A percentile compares a stretch with the other conserved stretches of the same genome.
These are phyloP conservation scores for Coniophora puteana DNA, from an alignment of 1,284 basidiomycete genomes.

Conservation along the genomic window DNA sequence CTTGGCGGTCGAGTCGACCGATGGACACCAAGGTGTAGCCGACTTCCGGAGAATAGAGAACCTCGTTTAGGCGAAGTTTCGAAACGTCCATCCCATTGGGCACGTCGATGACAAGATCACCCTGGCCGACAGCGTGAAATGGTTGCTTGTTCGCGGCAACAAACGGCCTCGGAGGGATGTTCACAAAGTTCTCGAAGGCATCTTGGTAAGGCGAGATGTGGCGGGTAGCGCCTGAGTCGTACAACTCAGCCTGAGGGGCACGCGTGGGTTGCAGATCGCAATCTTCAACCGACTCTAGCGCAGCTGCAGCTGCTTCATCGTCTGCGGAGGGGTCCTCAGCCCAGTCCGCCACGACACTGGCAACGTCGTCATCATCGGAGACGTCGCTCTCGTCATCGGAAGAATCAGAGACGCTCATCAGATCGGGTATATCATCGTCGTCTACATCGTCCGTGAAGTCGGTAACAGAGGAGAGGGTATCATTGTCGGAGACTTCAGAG, in stretches of 20 bases:
- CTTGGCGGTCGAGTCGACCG: slow-evolving; percentile 25
- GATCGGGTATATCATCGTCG: too few species aligned
- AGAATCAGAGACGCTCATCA: too few species aligned
- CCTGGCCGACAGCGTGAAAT: slow-evolving; percentile 31
- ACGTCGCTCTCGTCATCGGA: too few species aligned
- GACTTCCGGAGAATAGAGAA: slow-evolving; percentile 29
- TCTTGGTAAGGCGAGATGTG: slow-evolving; percentile 37
- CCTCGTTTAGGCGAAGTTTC: slow-evolving; percentile 28
- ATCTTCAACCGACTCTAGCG: too few species aligned
- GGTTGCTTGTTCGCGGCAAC: slow-evolving; percentile 31
- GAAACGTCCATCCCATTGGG: slow-evolving; percentile 28
- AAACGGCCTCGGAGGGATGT: slow-evolving; percentile 26
- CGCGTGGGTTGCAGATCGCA: too few species aligned
- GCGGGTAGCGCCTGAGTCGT: slow-evolving; percentile 33
- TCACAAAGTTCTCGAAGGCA: slow-evolving; percentile 25
- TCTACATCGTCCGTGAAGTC: too few species aligned
- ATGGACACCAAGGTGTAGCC: slow-evolving; percentile 32
- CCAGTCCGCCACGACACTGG: too few species aligned
- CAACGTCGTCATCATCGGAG: too few species aligned
- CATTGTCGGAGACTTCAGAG: too few species aligned
- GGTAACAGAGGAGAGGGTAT: too few species aligned
- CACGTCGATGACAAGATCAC: slow-evolving; percentile 31
- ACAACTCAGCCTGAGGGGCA: slow-evolving; percentile 21
- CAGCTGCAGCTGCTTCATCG: too few species aligned
- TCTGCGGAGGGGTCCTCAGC: too few species aligned